Base-by-base conservation (phyloP, 495 filamentous ascomycete species). In the Rhypophila decipiens region DNA sequence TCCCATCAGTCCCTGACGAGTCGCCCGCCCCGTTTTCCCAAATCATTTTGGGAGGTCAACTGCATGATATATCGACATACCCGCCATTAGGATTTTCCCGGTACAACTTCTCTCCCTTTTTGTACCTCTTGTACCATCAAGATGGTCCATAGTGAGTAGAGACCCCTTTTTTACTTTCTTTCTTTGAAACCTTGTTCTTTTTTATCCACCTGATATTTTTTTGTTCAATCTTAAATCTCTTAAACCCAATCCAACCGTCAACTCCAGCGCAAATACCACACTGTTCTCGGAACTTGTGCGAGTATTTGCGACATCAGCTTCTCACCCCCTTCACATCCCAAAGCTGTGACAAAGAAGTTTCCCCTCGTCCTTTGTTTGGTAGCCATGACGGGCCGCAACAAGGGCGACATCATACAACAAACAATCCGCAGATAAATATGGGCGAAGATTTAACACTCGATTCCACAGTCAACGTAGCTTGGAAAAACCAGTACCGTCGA, bases 381-480 rank as follows among this genome's bases (percentile, higher is more conserved):
- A n/a, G 44, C 44, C 44, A 47, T 47, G 44, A 39, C 33, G 23
- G 35, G 34, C 18, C 44, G 33, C 34, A 47, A 21, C 35, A 23
- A 39, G 10, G 27, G 35, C 12, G 17, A 27, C 44, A 3, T 11
- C 44, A 9, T 27, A 29, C 44, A 39, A 5, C 19, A 23, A 12
- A 12, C 9, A 7, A 8, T 45, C 23, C 5, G 8, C 15, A 36
- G 33, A 45, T n/a, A 45, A n/a, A 17, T 24, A 47, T 47, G 44
- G 35, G 22, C 44, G 33, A 8, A n/a, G 20, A 11, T 33, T 47
- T 47, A 47, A 46, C 44, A 17, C 44, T 10, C 13, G 19, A 15
- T 37, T 18, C 36, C 20, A 37, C 48, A 58, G 56, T 55, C 34
- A 48, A 49, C 18, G 29, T 55, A 45, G 49, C 52, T 23, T 39